phyloP scores from a whole-genome alignment of 306 rosid genomes.

The Biancaea sappan region DNA sequence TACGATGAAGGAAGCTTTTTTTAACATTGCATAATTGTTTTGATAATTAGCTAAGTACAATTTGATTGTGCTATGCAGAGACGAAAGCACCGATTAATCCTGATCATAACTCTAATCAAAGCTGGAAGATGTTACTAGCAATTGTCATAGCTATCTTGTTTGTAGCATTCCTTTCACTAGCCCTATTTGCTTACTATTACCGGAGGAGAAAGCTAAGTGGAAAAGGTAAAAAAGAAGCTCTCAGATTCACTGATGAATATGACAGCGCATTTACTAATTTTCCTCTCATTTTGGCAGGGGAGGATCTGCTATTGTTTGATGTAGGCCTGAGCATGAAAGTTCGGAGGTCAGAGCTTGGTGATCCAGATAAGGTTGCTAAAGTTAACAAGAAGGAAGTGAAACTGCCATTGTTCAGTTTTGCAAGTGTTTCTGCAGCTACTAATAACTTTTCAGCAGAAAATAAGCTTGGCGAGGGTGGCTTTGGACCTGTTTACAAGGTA shows the following conservation, averaged over 20 bases:
- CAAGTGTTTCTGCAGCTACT: slow-evolving; percentile 39
- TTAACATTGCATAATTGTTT: neutral
- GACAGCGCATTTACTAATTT: neutral
- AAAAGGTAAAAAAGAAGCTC: neutral
- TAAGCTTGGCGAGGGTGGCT: slow-evolving; percentile 48
- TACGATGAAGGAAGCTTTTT: neutral
- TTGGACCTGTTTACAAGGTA: slow-evolving; percentile 49
- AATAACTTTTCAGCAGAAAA: slow-evolving; percentile 31
- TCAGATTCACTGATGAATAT: too few species aligned
- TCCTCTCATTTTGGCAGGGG: slow-evolving; percentile 26
- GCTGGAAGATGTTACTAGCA: neutral
- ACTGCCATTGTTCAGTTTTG: slow-evolving; percentile 45
- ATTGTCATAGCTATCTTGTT: neutral
- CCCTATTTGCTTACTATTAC: neutral
- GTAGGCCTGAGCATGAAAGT: slow-evolving; percentile 31
- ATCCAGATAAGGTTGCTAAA: too few species aligned
- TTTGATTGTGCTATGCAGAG: neutral
- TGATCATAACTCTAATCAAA: neutral
- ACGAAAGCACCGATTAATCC: neutral
- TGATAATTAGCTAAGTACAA: neutral
- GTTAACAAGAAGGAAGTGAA: too few species aligned
- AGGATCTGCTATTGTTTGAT: slow-evolving; percentile 39
- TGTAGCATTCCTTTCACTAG: neutral
- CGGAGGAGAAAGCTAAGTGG: slow-evolving; percentile 6
- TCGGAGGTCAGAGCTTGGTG: neutral